phyloP scores from a whole-genome alignment of 179 eudicot species.

The Silene noctiflora region DNA sequence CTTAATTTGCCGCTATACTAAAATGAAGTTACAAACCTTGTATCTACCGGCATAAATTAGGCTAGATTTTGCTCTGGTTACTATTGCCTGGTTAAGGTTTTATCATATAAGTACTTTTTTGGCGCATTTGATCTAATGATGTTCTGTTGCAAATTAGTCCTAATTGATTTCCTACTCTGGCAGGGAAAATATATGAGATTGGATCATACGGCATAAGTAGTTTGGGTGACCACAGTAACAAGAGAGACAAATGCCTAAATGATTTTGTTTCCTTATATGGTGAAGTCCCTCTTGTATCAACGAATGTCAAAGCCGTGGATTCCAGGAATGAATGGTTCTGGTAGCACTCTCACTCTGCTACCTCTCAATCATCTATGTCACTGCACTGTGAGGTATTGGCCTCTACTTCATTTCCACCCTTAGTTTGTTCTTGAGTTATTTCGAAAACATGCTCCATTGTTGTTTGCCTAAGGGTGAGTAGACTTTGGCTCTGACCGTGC shows the following conservation, averaged over 20 bases:
- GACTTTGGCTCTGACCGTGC: no score
- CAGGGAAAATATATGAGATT: slow-evolving; percentile 62
- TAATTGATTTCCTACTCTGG: slow-evolving; percentile 13
- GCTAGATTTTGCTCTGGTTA: neutral
- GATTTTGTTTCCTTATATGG: slow-evolving; percentile 59
- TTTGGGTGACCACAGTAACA: slow-evolving; percentile 41
- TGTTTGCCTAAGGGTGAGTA: no score
- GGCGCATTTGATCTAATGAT: neutral
- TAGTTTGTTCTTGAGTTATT: neutral
- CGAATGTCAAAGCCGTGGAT: slow-evolving; percentile 54
- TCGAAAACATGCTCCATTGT: no score
- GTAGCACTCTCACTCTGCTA: slow-evolving; percentile 26
- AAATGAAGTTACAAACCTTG: neutral
- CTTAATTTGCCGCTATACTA: neutral
- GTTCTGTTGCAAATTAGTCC: neutral
- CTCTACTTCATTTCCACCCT: neutral
- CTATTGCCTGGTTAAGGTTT: neutral
- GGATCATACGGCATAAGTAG: slow-evolving; percentile 61
- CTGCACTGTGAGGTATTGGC: slow-evolving; percentile 14
- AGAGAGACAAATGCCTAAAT: slow-evolving; percentile 54
- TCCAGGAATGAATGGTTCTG: slow-evolving; percentile 57
- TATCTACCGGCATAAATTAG: slow-evolving; percentile 1
- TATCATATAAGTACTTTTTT: neutral
- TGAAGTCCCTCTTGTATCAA: slow-evolving; percentile 50
- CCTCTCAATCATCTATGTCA: neutral